Evolutionary conservation across 768 basidiomycete genomes (phyloP), one percentile per base, ranked within the genome.

Genomic region (Lepiota brunneoincarnata): DNA sequence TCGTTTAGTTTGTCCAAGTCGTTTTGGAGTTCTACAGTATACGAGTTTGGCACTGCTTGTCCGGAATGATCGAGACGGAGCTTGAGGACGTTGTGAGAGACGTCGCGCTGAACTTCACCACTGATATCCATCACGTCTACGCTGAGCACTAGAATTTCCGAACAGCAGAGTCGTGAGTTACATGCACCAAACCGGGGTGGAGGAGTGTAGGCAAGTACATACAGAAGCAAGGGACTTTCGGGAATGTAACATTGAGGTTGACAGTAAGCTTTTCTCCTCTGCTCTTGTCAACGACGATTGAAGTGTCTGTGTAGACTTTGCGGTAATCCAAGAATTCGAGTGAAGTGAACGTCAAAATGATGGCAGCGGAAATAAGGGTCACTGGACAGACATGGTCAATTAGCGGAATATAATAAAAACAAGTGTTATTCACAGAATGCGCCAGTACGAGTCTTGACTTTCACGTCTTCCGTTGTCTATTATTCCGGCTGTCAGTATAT

Each of bases 381-480:
- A 99, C 95, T 98, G 61, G 42, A 57, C 7, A 54, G 26, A 23
- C 43, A 26, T 34, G 18, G 35, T 36, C 5, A 23, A 10, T 45
- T 37, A 45, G 49, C 59, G 18, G 35, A 58, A 37, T 15, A 45
- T 37, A 17, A 12, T 23, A 9, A 4, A 51, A 41, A 45, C 28
- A 47, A 35, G 12, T 23, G 21, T 17, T 44, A 75, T 91, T 69
- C 62, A 96, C 94, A 77, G 62, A 94, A 76, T 60, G 91, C 96
- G 61, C 91, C 95, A 42, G 91, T 93, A 54, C 94, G 84, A 31
- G 97, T 98, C 80, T 94, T 94, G 73, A 99, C 92, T 75, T 98
- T 98, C 59, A 99, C 97, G 78, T 99, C 97, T 67, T 98, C 97
- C 69, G 92, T 92, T 35, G 97, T 99, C 96, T 99, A 52, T 55